Evolutionary conservation across 1,284 basidiomycete genomes (phyloP), one percentile per base, ranked within the genome.

Genomic region (Cryptococcus jaspeensis): DNA sequence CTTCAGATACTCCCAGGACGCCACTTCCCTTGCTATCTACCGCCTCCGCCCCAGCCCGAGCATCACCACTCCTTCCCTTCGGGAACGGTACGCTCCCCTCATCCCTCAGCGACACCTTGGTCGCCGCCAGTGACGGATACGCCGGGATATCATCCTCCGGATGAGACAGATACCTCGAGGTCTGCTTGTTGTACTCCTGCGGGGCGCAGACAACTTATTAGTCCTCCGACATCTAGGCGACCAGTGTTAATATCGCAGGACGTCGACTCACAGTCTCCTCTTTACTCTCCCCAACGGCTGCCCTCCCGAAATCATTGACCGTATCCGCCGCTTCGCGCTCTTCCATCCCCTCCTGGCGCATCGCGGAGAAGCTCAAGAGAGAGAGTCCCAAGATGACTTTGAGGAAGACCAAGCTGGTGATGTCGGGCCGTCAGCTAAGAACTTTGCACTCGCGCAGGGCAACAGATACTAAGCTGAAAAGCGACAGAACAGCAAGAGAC

Each of bases 321-420:
- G 88, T 87, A 32, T 85, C 88, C 51, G 79, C 60, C 76, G 81
- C 64, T 82, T 78, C 85, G 28, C 92, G 83, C 50, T 81, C 83
- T 50, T 89, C 87, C 87, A 92, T 88, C 0, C 86, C 88, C 2
- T 83, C 82, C 52, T 85, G 83, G 20, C 93, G 81, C 35, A 83
- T 80, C 1, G 87, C 84, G 0, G 93, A 92, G 73, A 88, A 95
- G 56, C 87, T 87, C 12, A 95, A 82, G 1, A 97, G 80, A 50
- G 89, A 87, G 23, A 95, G 85, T 1, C 92, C 93, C 46, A 95
- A 82, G 35, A 96, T 86, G 46, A 95, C 81, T 76, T 97, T 96
- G 65, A 96, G 79, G 11, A 87, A 86, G 8, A 95, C 84, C 63
- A 87, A 84, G 69, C 89, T 91, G 65, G 1, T 50, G 49, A 11